Evolutionary conservation across 2,329 filamentous ascomycete species (phyloP), one percentile per base, ranked within the genome.

Genomic region (Calonectria pauciramosa): DNA sequence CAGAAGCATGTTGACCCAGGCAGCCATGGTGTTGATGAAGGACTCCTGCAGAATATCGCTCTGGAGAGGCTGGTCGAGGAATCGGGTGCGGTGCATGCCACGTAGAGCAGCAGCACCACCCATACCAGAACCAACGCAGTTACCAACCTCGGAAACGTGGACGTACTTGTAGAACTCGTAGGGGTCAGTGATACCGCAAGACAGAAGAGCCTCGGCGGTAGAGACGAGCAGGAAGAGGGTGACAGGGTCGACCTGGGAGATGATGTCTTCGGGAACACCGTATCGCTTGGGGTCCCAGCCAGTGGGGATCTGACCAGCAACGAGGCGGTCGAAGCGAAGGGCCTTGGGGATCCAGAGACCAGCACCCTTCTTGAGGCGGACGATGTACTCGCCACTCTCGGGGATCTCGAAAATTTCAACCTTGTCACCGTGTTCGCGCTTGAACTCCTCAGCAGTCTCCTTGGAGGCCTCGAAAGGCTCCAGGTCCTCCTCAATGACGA

Each of bases 91-190:
- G 90, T 99, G 98, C 96, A 99, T 99, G 81, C 96, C 96, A 82
- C 96, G 94, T 78, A 99, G 91, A 81, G 97, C 97, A 81, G 92
- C 92, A 75, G 96, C 94, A 87, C 97, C 97, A 91, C 97, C 97
- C 89, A 99, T 98, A 90, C 97, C 97, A 38, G 97, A 99, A 86
- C 97, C 97, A 80, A 99, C 93, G 84, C 96, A 99, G 91, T 99
- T 99, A 86, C 97, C 97, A 67, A 99, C 95, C 84, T 99, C 95
- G 10, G 97, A 99, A 75, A 99, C 93, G 86, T 99, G 97, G 77
- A 99, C 96, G 82, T 99, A 99, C 89, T 99, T 96, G 92, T 99
- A 99, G 88, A 99, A 99, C 88, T 99, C 97, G 84, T 99, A 99
- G 26, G 97, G 97, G 84, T 99, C 97, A 32, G 97, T 99, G 85